Conservation (phyloP, 495 filamentous ascomycete genomes). For the Venustampulla echinocandica region DNA sequence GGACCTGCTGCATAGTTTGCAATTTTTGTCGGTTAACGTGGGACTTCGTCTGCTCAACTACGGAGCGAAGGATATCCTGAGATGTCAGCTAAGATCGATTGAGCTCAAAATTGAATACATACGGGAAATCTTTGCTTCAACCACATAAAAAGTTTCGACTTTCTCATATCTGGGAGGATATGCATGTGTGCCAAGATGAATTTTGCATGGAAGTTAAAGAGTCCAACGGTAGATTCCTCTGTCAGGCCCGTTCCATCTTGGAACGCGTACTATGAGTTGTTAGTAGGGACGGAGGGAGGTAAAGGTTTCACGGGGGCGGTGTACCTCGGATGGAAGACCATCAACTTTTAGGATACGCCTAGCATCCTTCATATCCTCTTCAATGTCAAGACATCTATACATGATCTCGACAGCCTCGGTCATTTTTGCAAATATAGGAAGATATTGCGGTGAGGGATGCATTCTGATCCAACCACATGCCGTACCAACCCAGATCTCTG, state of each 20-base stretch:
- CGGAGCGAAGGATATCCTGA: too few species aligned
- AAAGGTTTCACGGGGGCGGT: too few species aligned
- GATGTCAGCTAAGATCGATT: too few species aligned
- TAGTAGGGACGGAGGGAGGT: too few species aligned
- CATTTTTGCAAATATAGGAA: not conserved
- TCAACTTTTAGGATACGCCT: not conserved
- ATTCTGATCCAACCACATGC: not conserved
- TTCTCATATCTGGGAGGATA: not conserved
- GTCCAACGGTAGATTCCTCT: not conserved
- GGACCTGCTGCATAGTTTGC: too few species aligned
- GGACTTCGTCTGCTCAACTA: too few species aligned
- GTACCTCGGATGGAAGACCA: not conserved
- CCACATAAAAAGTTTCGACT: not conserved
- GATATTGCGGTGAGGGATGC: not conserved
- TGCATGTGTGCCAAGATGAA: not conserved
- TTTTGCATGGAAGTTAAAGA: not conserved
- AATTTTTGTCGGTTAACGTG: too few species aligned
- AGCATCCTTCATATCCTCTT: not conserved
- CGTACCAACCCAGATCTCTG: not conserved
- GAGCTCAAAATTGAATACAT: not conserved
- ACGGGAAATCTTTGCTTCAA: not conserved
- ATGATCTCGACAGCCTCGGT: not conserved
- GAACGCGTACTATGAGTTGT: not conserved
- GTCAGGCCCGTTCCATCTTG: not conserved
- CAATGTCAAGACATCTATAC: not conserved